phyloP scores from a whole-genome alignment of 495 filamentous ascomycete species.

The Wilcoxina mikolae region DNA sequence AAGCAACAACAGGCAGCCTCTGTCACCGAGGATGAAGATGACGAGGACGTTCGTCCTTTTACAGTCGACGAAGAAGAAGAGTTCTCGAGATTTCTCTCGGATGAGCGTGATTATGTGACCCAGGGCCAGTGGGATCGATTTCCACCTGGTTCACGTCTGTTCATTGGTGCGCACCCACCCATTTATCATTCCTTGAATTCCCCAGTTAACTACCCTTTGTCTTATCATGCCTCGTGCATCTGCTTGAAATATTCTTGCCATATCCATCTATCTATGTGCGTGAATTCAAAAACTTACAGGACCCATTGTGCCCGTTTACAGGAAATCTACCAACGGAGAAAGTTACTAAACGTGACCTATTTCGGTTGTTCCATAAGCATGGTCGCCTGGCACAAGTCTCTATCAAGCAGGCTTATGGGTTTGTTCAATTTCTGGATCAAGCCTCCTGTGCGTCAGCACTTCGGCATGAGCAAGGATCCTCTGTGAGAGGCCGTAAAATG shows the following conservation, averaged over 20 bases:
- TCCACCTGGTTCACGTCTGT: constrained; percentile 67
- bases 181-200: constrained; percentile 19
- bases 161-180: constrained; percentile 58
- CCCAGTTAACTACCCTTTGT: constrained; percentile 4
- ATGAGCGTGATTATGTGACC: constrained; percentile 64
- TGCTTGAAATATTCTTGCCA: constrained; percentile 17
- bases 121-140: constrained; percentile 93
- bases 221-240: background rate
- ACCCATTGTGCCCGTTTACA: constrained; percentile 30
- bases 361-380: constrained; percentile 72
- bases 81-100: constrained; percentile 68
- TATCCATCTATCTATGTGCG: background rate
- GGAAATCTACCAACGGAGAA: constrained; percentile 87
- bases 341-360: constrained; percentile 86
- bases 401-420: constrained; percentile 92
- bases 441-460: constrained; percentile 59
- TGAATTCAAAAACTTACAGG: constrained; percentile 9
- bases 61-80: constrained; percentile 39
- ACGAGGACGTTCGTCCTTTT: constrained; percentile 26
- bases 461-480: constrained; percentile 57
- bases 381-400: constrained; percentile 88
- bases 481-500: constrained; percentile 72
- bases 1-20: constrained; percentile 13
- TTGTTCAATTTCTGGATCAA: constrained; percentile 79
- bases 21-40: constrained; percentile 19